Evolutionary conservation across 768 basidiomycete species (phyloP).

Genomic region (Lanmaoa rubissima): DNA sequence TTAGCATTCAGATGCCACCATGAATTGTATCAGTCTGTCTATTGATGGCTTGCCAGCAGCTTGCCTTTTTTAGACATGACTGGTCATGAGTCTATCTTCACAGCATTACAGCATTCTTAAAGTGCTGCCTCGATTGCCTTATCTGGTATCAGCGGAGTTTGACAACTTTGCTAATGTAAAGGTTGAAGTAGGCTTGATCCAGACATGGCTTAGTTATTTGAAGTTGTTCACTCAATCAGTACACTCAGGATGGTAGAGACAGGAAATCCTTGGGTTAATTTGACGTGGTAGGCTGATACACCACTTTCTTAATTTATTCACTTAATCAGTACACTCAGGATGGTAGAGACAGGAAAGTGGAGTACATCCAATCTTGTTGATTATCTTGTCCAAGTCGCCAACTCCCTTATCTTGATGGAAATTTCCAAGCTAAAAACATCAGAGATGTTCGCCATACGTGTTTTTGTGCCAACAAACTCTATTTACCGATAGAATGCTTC

Average conservation of each 20-base stretch:
- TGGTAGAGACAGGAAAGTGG: background rate
- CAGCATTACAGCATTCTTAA: no score
- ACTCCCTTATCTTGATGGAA: background rate
- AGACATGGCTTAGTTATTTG: no score
- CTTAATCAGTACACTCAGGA: background rate
- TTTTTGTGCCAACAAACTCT: slow-evolving; percentile 66
- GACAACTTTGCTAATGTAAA: no score
- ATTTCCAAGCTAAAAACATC: background rate
- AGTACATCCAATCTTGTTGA: background rate
- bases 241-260: background rate
- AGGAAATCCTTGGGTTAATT: background rate
- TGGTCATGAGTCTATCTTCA: no score
- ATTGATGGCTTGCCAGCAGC: no score
- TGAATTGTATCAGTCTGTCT: no score
- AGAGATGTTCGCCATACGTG: slow-evolving; percentile 49
- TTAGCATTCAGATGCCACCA: no score
- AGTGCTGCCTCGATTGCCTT: no score
- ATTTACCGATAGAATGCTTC: slow-evolving; percentile 73
- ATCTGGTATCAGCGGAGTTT: no score
- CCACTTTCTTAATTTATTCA: no score
- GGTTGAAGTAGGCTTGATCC: no score
- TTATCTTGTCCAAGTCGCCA: background rate
- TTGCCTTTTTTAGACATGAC: no score
- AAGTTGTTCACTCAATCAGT: background rate
- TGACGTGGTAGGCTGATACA: background rate